Percentiles rank a stretch among this genome's conserved stretches.
These are phyloP conservation scores for Xylaria sp. DNA, from an alignment of 2,329 filamentous ascomycete species.

Conservation along the genomic window DNA sequence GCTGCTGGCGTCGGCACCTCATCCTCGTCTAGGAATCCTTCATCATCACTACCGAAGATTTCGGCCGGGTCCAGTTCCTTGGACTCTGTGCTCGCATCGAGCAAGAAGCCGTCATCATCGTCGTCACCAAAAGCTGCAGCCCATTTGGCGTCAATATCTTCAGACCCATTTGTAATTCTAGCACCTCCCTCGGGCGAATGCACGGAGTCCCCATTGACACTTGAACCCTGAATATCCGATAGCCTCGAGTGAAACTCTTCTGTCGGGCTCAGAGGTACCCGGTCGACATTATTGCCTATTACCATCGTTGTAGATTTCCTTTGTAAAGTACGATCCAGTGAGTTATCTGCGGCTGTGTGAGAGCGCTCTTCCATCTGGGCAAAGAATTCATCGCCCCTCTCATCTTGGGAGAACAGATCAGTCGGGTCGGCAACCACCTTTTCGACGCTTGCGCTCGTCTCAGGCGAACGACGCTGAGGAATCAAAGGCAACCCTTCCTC, in stretches of 20 bases:
- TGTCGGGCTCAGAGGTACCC: slow-evolving; percentile 43
- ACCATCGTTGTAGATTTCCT: slow-evolving; percentile 78
- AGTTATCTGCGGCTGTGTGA: slow-evolving; percentile 42
- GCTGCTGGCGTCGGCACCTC: slow-evolving; percentile 51
- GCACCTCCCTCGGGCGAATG: slow-evolving; percentile 40
- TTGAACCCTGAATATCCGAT: slow-evolving; percentile 27
- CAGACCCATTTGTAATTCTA: slow-evolving; percentile 40
- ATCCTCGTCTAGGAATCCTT: slow-evolving; percentile 83
- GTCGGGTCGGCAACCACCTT: slow-evolving; percentile 40
- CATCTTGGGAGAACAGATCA: slow-evolving; percentile 56
- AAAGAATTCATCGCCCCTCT: slow-evolving; percentile 71
- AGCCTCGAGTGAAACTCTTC: slow-evolving; percentile 38
- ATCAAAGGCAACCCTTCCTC: slow-evolving; percentile 77
- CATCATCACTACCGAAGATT: slow-evolving; percentile 84
- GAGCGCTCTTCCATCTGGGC: slow-evolving; percentile 57
- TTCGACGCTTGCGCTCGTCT: slow-evolving; percentile 44
- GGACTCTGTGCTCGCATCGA: slow-evolving; percentile 61
- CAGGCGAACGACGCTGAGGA: slow-evolving; percentile 51
- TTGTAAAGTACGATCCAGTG: slow-evolving; percentile 57
- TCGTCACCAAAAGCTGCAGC: slow-evolving; percentile 82
- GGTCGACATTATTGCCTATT: slow-evolving; percentile 55
- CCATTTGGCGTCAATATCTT: slow-evolving; percentile 83
- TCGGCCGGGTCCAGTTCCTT: slow-evolving; percentile 69
- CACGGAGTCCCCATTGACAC: slow-evolving; percentile 43
- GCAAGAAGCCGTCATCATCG: slow-evolving; percentile 70